Evolutionary conservation across 345 rosid species (phyloP).

Genomic region (Populus euphratica): DNA sequence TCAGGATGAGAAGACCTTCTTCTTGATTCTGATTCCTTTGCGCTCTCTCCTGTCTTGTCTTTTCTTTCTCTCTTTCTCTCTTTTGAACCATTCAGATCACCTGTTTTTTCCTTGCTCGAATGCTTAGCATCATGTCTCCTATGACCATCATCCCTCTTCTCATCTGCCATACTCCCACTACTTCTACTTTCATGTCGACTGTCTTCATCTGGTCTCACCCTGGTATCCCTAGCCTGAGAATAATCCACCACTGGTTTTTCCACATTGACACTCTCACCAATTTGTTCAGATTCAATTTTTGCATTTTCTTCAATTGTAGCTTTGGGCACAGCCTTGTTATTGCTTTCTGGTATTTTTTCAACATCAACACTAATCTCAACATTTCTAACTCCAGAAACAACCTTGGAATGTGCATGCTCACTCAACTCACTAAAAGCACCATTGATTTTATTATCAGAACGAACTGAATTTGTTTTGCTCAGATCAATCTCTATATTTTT

Average conservation of each 20-base stretch:
- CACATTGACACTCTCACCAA: conserved; percentile 18
- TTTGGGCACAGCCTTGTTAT: conserved; percentile 26
- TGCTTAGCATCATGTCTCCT: conserved; percentile 44
- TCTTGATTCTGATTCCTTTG: conserved; percentile 49
- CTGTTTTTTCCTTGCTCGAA: conserved; percentile 47
- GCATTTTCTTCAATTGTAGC: conserved; percentile 12
- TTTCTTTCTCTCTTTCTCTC: conserved; percentile 42
- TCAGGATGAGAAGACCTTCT: conserved; percentile 40
- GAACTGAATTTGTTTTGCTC: conserved; percentile 16
- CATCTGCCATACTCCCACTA: conserved; percentile 26
- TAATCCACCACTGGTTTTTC: conserved; percentile 28
- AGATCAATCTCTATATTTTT: conserved; percentile 20
- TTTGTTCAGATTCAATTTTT: conserved; percentile 21
- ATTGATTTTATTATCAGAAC: conserved; percentile 23
- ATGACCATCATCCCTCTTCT: conserved; percentile 36
- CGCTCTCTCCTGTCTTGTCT: conserved; percentile 41
- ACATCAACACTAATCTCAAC: conserved; percentile 26
- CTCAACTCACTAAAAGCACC: conserved; percentile 14
- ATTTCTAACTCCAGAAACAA: conserved; percentile 8
- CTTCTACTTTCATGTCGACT: conserved; percentile 41
- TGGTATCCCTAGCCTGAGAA: conserved; percentile 37
- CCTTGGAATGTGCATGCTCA: conserved; percentile 15
- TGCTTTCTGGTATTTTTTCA: conserved; percentile 20
- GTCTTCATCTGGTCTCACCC: conserved; percentile 33
- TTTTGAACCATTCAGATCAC: conserved; percentile 43